phyloP scores from a whole-genome alignment of 345 rosid genomes.

The Gossypium arboreum region DNA sequence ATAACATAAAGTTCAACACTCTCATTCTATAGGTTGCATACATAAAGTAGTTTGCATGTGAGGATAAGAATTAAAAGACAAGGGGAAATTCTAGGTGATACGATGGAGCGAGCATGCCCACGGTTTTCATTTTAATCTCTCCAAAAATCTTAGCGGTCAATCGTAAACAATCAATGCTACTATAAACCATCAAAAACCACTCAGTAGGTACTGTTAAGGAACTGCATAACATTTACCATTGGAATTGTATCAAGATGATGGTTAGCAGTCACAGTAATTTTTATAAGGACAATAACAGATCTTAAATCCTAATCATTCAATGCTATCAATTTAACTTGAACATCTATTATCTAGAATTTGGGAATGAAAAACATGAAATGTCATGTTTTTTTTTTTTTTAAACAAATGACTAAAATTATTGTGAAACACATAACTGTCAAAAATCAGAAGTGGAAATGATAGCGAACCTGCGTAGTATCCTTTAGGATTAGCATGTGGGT shows the following conservation, averaged over 20 bases:
- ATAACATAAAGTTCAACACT: neutral
- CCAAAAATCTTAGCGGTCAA: neutral
- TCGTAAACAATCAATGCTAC: neutral
- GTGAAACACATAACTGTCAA: neutral
- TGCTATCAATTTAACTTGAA: neutral
- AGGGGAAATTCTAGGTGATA: neutral
- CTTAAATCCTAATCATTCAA: neutral
- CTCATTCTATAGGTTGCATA: neutral
- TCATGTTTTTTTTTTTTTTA: neutral
- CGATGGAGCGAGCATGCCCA: neutral
- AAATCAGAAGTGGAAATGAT: neutral
- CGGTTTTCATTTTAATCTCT: neutral
- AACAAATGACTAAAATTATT: neutral
- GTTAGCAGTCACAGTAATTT: conserved; percentile 1
- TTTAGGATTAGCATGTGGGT: conserved; percentile 88
- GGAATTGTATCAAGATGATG: neutral
- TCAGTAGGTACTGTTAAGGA: neutral
- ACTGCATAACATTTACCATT: neutral
- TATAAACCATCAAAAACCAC: neutral
- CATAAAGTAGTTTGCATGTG: neutral
- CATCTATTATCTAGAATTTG: neutral
- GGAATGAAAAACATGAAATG: neutral
- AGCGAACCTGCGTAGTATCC: conserved; percentile 64
- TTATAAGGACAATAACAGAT: neutral
- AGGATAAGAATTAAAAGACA: neutral